Evolutionary conservation across 176 grass and related monocot species (phyloP), one percentile per base, ranked within the genome.

Genomic region (Avena sativa): DNA sequence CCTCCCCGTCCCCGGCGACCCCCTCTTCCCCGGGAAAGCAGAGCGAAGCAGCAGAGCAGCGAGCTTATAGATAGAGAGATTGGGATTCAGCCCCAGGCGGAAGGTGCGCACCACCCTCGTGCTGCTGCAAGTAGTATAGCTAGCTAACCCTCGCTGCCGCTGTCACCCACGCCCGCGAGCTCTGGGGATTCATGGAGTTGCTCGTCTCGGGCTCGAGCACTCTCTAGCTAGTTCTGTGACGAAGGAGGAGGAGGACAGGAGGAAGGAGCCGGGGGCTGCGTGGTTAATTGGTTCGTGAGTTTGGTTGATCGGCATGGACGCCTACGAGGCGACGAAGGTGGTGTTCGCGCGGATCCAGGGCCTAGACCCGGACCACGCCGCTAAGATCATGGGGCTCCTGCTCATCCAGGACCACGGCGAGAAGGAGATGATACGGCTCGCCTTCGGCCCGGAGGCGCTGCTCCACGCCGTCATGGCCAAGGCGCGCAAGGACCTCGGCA

Each of bases 351-450:
- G 97, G 91, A 96, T 99, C 90, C 97, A 99, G 86, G 78, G 76
- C 21, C 81, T 99, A 79, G 97, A 97, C 80, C 97, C 97, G 11
- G 94, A 99, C 64, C 87, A 99, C 83, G 97, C 97, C 9, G 90
- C 94, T 38, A 96, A 97, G 88, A 99, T 99, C 87, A 99, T 97
- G 97, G 97, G 97, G 4, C 57, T 97, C 14, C 71, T 97, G 9
- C 90, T 99, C 67, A 91, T 97, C 86, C 94, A 97, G 88, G 97
- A 99, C 89, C 94, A 99, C 73, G 97, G 97, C 53, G 94, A 99
- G 80, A 96, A 99, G 86, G 97, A 99, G 94, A 96, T 99, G 97
- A 99, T 99, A 15, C 97, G 97, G 12, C 84, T 99, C 57, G 97
- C 97, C 71, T 96, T 99, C 48, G 94, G 94, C 57, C 97, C 97